Conservation (phyloP, 805 yeast species). For the Jamesozyma spencerorum region DNA sequence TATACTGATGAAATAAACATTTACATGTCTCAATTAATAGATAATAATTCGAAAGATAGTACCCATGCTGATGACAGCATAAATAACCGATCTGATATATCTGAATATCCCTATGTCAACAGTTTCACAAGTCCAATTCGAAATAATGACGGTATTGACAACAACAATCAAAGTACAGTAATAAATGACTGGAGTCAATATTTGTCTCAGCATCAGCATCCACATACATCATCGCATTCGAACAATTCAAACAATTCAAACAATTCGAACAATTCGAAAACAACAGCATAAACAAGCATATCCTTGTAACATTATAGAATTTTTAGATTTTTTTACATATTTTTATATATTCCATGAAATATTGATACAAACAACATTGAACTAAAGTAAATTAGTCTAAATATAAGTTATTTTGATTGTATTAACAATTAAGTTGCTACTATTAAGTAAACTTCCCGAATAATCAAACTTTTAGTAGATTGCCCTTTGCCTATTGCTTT, state of each 20-base stretch:
- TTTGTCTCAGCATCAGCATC: not conserved
- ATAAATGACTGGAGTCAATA: not conserved
- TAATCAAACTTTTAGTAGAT: no score
- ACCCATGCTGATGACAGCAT: constrained; percentile 1
- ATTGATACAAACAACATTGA: not conserved
- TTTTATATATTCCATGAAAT: not conserved
- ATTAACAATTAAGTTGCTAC: no score
- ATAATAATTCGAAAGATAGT: constrained; percentile 12
- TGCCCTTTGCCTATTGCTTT: no score
- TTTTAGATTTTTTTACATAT: not conserved
- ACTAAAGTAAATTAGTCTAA: not conserved
- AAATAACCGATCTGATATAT: not conserved
- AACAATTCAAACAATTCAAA: not conserved
- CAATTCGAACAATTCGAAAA: not conserved
- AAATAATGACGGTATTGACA: not conserved
- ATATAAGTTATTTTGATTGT: no score
- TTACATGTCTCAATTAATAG: constrained; percentile 22
- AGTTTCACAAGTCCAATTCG: not conserved
- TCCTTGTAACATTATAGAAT: not conserved
- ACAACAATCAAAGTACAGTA: no score
- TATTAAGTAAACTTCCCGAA: no score
- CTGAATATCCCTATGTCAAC: not conserved
- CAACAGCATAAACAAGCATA: not conserved
- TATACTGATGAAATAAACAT: constrained; percentile 14
- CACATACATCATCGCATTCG: not conserved